These are phyloP conservation scores for Colletotrichum sp. DNA, from an alignment of 2,329 filamentous ascomycete species.

Conservation along the genomic window DNA sequence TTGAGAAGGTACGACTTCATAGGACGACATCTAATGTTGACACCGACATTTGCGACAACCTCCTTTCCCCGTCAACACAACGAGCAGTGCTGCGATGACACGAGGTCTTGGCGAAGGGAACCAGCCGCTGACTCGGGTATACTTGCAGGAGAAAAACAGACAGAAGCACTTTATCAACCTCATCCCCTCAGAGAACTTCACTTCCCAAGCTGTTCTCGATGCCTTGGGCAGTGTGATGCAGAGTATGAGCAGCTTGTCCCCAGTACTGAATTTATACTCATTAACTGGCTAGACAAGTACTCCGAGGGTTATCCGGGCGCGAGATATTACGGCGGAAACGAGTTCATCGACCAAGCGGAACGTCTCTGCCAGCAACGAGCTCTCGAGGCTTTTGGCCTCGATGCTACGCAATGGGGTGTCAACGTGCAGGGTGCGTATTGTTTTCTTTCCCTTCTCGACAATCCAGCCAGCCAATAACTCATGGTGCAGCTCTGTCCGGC, in stretches of 20 bases:
- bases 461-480: slow-evolving; percentile 6
- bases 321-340: slow-evolving; percentile 95
- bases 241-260: slow-evolving; percentile 62
- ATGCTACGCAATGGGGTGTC: slow-evolving; percentile 90
- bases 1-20: slow-evolving; percentile 74
- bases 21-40: background rate
- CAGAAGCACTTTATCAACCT: slow-evolving; percentile 99
- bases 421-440: slow-evolving; percentile 71
- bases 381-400: slow-evolving; percentile 83
- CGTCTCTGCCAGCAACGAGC: slow-evolving; percentile 89
- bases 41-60: background rate
- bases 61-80: background rate
- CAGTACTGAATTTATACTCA: background rate
- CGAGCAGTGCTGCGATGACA: background rate
- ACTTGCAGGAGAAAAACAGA: slow-evolving; percentile 81
- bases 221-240: slow-evolving; percentile 94
- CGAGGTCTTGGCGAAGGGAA: background rate
- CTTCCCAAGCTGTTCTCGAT: slow-evolving; percentile 89
- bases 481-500: slow-evolving; percentile 73
- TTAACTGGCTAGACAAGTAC: slow-evolving; percentile 77
- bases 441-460: background rate
- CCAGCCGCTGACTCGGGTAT: background rate
- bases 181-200: slow-evolving; percentile 95
- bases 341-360: slow-evolving; percentile 93
- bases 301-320: slow-evolving; percentile 97